Base-by-base conservation (phyloP, 1,284 basidiomycete genomes). In the Agroathelia rolfsii region DNA sequence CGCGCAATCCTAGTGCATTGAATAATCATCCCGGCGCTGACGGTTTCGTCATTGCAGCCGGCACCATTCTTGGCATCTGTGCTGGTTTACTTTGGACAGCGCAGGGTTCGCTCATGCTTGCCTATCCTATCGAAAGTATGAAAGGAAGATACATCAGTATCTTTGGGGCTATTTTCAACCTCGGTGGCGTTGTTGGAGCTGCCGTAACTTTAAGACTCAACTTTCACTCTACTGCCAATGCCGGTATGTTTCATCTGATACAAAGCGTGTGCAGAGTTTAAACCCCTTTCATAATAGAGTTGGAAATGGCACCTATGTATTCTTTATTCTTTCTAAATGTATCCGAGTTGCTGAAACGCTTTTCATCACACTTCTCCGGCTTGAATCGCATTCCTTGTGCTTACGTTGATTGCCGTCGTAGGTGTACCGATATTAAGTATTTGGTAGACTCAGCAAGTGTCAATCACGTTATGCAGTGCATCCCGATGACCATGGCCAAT, bases 71-170 rank as follows among this genome's bases (percentile, higher is more conserved):
- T 11, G 88, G 88, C 28, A 48, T 88, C 32, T 88, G 83, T 47
- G 88, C 89, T 9, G 83, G 81, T 28, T 52, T 90, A 16, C 62
- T 92, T n/a, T 88, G 85, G 86, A 78, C 82, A 1, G 81, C 82
- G 1, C 87, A 90, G 48, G 86, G 86, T 13, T 76, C 75, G 4
- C 60, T 89, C 41, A 89, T 89, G 77, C 62, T 92, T 47, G 69
- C 81, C 1, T 92, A 89, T 52, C 79, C 84, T 0, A 85, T 76
- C 24, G 78, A 81, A 50, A 48, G 57, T 42, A 68, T 86, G 51
- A 93, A 92, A 53, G 87, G 87, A 10, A 61, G 60, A 35, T 84
- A 69, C 51, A 87, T 92, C 41, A 76, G 72, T 13, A 63, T 82
- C 28, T 81, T 86, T 53, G 86, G 82, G 83, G 48, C 62, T 26